Conservation (phyloP, 345 rosid genomes). For the thale cress (Arabidopsis thaliana) region DNA sequence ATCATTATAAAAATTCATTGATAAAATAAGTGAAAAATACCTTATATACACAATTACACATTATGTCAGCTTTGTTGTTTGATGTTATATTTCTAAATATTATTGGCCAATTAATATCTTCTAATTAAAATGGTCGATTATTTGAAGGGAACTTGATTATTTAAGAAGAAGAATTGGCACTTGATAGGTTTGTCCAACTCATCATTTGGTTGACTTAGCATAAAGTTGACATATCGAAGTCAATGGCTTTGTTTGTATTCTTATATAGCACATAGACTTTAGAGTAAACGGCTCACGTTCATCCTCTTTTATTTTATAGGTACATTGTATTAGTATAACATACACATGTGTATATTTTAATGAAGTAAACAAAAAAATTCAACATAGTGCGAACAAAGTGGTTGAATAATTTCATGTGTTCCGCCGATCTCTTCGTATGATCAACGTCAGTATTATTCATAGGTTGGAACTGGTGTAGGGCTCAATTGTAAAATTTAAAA, state of each 20-base stretch:
- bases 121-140: not conserved
- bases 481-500: not conserved
- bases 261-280: constrained; percentile 1
- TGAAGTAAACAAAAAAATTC: no score
- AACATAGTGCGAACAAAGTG: no score
- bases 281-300: constrained; percentile 9
- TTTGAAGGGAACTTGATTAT: not conserved
- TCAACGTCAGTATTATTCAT: not conserved
- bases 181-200: not conserved
- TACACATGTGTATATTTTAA: no score
- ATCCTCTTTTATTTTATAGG: not conserved
- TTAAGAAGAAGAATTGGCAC: not conserved
- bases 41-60: no score
- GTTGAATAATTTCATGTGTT: not conserved
- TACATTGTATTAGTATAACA: not conserved
- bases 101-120: no score
- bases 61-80: no score
- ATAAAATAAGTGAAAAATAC: no score
- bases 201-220: constrained; percentile 21
- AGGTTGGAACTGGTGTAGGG: not conserved
- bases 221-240: constrained; percentile 16
- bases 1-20: no score
- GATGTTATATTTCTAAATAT: not conserved
- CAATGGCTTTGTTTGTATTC: not conserved
- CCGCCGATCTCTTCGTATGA: not conserved